phyloP scores from a whole-genome alignment of 352 stramenopile genomes.

The Phytopythium cucurbitacearum region DNA sequence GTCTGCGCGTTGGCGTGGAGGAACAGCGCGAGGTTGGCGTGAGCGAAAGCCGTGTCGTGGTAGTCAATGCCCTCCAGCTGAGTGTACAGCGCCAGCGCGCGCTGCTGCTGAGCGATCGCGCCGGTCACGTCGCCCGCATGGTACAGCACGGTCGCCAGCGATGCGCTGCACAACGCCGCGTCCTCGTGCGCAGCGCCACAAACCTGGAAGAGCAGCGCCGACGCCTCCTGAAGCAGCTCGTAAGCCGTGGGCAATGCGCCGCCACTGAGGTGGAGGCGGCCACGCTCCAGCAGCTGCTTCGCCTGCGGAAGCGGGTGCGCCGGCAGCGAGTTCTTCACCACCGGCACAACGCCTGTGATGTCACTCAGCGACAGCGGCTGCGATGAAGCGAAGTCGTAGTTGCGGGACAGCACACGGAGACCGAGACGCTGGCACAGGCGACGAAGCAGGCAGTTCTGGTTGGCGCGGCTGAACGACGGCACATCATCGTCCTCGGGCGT shows the following conservation, averaged over 20 bases:
- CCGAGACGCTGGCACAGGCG: slow-evolving; percentile 92
- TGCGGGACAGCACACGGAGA: slow-evolving; percentile 86
- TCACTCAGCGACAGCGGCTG: slow-evolving; percentile 88
- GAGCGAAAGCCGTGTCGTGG: slow-evolving; percentile 87
- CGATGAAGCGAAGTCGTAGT: slow-evolving; percentile 80
- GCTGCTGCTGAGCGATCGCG: slow-evolving; percentile 87
- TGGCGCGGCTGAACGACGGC: slow-evolving; percentile 39
- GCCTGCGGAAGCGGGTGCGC: slow-evolving; percentile 69
- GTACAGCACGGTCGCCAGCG: slow-evolving; percentile 90
- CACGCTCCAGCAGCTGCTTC: slow-evolving; percentile 86
- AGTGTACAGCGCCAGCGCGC: slow-evolving; percentile 89
- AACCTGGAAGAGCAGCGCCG: slow-evolving; percentile 92
- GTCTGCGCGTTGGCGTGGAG: slow-evolving; percentile 85
- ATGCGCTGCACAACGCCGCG: slow-evolving; percentile 90
- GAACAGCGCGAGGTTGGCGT: slow-evolving; percentile 91
- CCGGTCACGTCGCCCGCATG: slow-evolving; percentile 88
- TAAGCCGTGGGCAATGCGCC: slow-evolving; percentile 76
- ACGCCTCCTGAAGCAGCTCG: slow-evolving; percentile 87
- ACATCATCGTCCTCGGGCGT: slow-evolving; percentile 19
- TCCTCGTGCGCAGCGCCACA: slow-evolving; percentile 91
- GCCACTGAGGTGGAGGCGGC: slow-evolving; percentile 74
- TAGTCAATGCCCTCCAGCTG: slow-evolving; percentile 93
- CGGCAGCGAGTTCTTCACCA: slow-evolving; percentile 92
- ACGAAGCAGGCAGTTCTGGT: slow-evolving; percentile 85
- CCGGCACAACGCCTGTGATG: slow-evolving; percentile 90